Conservation (phyloP, 2,329 filamentous ascomycete species). For the Fusarium scirpi region DNA sequence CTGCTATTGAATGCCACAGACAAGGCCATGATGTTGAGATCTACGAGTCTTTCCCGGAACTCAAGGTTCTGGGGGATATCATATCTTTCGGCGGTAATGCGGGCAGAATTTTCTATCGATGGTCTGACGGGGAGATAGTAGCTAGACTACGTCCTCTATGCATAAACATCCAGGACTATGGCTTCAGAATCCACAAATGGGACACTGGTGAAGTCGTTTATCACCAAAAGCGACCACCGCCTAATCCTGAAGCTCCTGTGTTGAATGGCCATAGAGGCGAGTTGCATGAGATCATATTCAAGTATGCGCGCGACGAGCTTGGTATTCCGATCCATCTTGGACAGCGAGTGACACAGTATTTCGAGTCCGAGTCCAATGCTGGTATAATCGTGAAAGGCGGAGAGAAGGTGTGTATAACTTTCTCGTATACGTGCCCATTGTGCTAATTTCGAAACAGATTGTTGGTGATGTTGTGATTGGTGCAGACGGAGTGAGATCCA, state of each 20-base stretch:
- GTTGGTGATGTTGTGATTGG: slow-evolving; percentile 35
- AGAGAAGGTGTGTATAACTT: neutral
- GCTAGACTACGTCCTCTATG: slow-evolving; percentile 38
- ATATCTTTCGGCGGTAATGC: slow-evolving; percentile 40
- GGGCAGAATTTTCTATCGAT: slow-evolving; percentile 67
- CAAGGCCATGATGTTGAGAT: slow-evolving; percentile 33
- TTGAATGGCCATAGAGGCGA: slow-evolving; percentile 36
- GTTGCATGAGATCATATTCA: slow-evolving; percentile 32
- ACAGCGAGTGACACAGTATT: slow-evolving; percentile 28
- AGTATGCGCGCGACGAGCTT: slow-evolving; percentile 34
- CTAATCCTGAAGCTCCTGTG: slow-evolving; percentile 28
- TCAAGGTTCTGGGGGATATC: slow-evolving; percentile 65
- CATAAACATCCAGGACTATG: slow-evolving; percentile 55
- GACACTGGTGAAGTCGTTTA: slow-evolving; percentile 63
- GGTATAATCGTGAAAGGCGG: slow-evolving; percentile 28
- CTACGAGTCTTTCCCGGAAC: slow-evolving; percentile 49
- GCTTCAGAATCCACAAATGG: slow-evolving; percentile 52
- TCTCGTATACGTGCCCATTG: accelerated
- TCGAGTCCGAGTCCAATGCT: slow-evolving; percentile 3
- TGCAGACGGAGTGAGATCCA: slow-evolving; percentile 36
- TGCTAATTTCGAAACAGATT: slow-evolving; percentile 12
- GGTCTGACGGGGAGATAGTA: slow-evolving; percentile 61
- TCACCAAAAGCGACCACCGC: slow-evolving; percentile 60
- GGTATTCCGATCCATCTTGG: slow-evolving; percentile 26
- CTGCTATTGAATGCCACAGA: slow-evolving; percentile 35